Evolutionary conservation across 805 yeast genomes (phyloP).

Genomic region (Schizosaccharomyces lindneri): DNA sequence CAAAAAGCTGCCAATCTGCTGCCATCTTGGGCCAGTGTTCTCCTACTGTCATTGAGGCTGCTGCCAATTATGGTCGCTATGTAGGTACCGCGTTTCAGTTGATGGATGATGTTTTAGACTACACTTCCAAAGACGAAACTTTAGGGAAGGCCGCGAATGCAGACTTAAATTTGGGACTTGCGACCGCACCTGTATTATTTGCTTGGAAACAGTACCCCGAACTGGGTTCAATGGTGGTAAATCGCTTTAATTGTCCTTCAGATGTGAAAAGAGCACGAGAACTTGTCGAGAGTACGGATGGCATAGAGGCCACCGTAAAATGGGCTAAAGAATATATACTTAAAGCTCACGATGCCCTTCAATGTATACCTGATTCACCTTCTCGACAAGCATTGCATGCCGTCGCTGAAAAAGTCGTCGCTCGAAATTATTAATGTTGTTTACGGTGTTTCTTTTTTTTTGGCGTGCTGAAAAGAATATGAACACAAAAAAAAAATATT

Average conservation of each 20-base stretch:
- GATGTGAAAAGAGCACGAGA: slow-evolving; percentile 36
- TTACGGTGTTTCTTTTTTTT: not conserved
- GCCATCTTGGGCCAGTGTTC: slow-evolving; percentile 78
- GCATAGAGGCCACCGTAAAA: slow-evolving; percentile 48
- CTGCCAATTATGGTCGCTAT: slow-evolving; percentile 79
- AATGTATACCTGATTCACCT: slow-evolving; percentile 58
- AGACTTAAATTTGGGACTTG: slow-evolving; percentile 76
- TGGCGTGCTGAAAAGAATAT: too few species aligned
- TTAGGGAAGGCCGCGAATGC: slow-evolving; percentile 93
- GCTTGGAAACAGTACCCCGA: slow-evolving; percentile 83
- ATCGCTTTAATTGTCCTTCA: slow-evolving; percentile 59
- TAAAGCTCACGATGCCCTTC: slow-evolving; percentile 45
- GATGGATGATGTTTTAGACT: slow-evolving; percentile 89
- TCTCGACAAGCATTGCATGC: slow-evolving; percentile 71
- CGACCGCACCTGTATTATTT: slow-evolving; percentile 85
- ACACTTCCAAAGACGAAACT: slow-evolving; percentile 60
- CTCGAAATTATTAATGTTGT: slow-evolving; percentile 37
- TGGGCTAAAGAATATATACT: slow-evolving; percentile 61
- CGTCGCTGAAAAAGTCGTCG: slow-evolving; percentile 57
- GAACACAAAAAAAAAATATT: too few species aligned
- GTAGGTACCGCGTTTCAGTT: slow-evolving; percentile 70
- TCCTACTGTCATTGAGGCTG: slow-evolving; percentile 49
- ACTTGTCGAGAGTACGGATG: slow-evolving; percentile 36
- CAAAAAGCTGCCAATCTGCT: slow-evolving; percentile 78
- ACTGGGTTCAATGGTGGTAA: slow-evolving; percentile 55